These are phyloP conservation scores for Phytophthora cryptogea DNA, from an alignment of 352 stramenopile genomes.

Conservation along the genomic window DNA sequence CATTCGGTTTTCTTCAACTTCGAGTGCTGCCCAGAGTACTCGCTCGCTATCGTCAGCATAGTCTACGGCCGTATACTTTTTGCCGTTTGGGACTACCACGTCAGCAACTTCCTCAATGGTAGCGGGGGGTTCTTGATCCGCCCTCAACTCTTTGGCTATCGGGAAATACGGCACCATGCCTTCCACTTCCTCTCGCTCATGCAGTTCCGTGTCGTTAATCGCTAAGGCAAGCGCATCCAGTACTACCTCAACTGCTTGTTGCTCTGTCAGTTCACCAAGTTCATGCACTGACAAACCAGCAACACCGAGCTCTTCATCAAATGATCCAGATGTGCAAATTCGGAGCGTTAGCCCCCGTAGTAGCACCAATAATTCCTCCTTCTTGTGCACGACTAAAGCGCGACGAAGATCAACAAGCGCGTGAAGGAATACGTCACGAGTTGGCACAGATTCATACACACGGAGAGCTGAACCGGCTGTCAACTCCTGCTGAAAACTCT, in stretches of 20 bases:
- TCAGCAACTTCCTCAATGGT: constrained; percentile 16
- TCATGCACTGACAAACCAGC: constrained; percentile 57
- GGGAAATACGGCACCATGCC: constrained; percentile 77
- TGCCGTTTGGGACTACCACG: constrained; percentile 10
- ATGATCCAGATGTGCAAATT: constrained; percentile 75
- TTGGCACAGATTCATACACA: constrained; percentile 69
- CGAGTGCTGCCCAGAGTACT: constrained; percentile 70
- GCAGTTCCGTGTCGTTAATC: constrained; percentile 77
- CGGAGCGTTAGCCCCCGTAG: constrained; percentile 66
- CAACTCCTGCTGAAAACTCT: constrained; percentile 82
- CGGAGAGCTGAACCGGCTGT: constrained; percentile 59
- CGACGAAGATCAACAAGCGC: constrained; percentile 74
- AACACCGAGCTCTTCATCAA: constrained; percentile 64
- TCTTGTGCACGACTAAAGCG: constrained; percentile 61
- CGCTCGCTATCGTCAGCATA: constrained; percentile 54
- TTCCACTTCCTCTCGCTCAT: constrained; percentile 69
- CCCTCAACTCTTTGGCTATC: constrained; percentile 54
- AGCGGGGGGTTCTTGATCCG: constrained; percentile 13
- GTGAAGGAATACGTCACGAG: constrained; percentile 78
- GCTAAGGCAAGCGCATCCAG: constrained; percentile 58
- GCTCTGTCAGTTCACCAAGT: constrained; percentile 60
- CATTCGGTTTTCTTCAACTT: constrained; percentile 86
- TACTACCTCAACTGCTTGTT: constrained; percentile 55
- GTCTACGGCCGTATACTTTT: constrained; percentile 28
- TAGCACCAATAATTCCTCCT: constrained; percentile 36